Evolutionary conservation across 2,329 filamentous ascomycete genomes (phyloP).

Genomic region (Geosmithia morbida): DNA sequence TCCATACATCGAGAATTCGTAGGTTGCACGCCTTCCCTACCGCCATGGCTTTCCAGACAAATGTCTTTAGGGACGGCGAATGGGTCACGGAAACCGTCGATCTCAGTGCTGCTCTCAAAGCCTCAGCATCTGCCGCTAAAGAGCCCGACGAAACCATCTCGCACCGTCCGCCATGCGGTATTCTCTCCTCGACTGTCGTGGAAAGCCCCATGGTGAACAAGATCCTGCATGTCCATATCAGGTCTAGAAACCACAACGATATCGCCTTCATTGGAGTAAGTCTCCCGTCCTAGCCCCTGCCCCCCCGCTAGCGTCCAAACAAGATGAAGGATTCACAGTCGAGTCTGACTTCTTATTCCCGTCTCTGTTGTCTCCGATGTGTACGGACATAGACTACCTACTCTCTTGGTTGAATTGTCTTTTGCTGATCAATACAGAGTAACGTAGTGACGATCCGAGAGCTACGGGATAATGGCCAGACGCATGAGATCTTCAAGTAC

Average conservation of each 20-base stretch:
- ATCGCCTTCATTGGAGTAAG: slow-evolving; percentile 72
- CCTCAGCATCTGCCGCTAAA: slow-evolving; percentile 12
- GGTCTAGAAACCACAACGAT: slow-evolving; percentile 58
- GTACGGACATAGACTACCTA: neutral
- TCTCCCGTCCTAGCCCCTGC: slow-evolving; percentile 6
- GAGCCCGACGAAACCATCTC: neutral
- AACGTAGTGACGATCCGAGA: slow-evolving; percentile 71
- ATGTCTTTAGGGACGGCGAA: slow-evolving; percentile 35
- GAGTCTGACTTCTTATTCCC: too few species aligned
- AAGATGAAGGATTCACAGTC: neutral
- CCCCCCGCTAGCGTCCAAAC: neutral
- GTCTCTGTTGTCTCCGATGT: too few species aligned
- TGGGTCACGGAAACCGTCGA: slow-evolving; percentile 42
- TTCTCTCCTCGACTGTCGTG: slow-evolving; percentile 67
- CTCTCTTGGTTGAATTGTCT: neutral
- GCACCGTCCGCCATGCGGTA: slow-evolving; percentile 40
- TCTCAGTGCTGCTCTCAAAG: slow-evolving; percentile 25
- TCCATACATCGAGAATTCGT: slow-evolving; percentile 3
- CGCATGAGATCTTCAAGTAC: slow-evolving; percentile 66
- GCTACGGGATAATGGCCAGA: slow-evolving; percentile 50
- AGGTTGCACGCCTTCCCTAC: slow-evolving; percentile 1
- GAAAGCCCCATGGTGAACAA: slow-evolving; percentile 61
- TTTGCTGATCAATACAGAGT: slow-evolving; percentile 34
- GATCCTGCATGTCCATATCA: slow-evolving; percentile 67
- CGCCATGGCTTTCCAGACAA: slow-evolving; percentile 35